Base-by-base conservation (phyloP, 148 eudicot genomes). In the Rhododendron molle region DNA sequence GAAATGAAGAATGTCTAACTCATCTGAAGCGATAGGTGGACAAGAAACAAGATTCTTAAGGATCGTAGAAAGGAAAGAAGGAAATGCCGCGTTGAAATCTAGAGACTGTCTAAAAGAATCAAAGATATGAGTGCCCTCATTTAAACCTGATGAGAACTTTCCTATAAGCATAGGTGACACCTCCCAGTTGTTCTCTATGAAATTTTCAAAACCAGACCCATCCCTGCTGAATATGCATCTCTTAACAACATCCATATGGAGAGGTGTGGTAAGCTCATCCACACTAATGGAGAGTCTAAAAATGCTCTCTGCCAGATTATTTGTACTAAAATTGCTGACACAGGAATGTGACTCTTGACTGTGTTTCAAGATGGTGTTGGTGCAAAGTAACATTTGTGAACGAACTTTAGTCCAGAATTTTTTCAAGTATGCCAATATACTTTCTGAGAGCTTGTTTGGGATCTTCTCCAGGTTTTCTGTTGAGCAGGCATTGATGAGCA, bases 181-280 rank as follows among this genome's bases (percentile, higher is more conserved):
- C 88, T 96, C 99, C 99, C 98, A 96, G 87, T 90, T 67, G 65
- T 91, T 89, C 85, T 85, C 85, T 84, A 94, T 65, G 80, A 94
- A 96, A 50, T 84, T 81, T 82, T 85, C 87, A 82, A 91, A 89
- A 87, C 90, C 80, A 76, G 84, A 83, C 71, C 86, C 83, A 28
- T 83, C 85, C 78, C 86, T 49, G 79, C 92, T 88, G 83, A 94
- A 91, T 62, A 94, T 84, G 88, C 89, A 87, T 85, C 85, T 88
- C 77, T 82, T 87, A 56, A 92, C 80, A 52, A 69, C 74, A 52
- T 93, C 88, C 23, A 47, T 77, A 83, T 81, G 87, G 69, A 73
- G 65, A 50, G 82, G 84, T 76, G 49, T 82, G 26, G 78, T 82
- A 80, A 44, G 76, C 80, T 38, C 58, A 80, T 81, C 69, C 50